Base-by-base conservation (phyloP, 345 rosid genomes). In the Sisymbrium irio region DNA sequence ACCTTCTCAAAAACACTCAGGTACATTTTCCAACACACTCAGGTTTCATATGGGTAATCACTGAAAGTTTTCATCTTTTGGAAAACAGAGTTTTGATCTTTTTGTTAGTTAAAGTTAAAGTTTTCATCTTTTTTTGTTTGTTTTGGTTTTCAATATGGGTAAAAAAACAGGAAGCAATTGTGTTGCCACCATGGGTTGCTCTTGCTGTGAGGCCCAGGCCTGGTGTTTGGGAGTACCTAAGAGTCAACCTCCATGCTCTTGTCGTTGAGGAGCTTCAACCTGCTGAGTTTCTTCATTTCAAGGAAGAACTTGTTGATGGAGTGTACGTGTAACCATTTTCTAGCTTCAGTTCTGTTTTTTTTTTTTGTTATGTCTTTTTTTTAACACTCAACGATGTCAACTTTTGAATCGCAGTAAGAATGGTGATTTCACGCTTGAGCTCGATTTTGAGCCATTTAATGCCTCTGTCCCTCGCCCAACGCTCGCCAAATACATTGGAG, bases 261-360 rank as follows among this genome's bases (percentile, higher is more conserved):
- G 85, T 84, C 4, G 89, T 90, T 17, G 98, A 95, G 82, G 97
- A 92, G 83, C 79, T 95, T 73, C 69, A 32, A 11, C 92, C 85
- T 42, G 74, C 97, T 9, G 92, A 95, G 84, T 95, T 83, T 59
- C 97, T 95, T 37, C 94, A 80, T 50, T 90, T 92, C 82, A 95
- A 95, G 83, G 99, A 95, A 79, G 99, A 92, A 50, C 98, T 95
- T 65, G 99, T 95, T 32, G 86, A 92, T 82, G 97, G 98, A 82
- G 80, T 78, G 98, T 94, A 85, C 59, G 76, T 64, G 60, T 33
- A 25, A 37, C 60, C 30, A 17, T 8, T 59, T 66, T 28, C 33
- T 37, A 1, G 9, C 17, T 55, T 44, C 44, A 11, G 0, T 28
- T 27, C 19, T 67, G 67, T 36, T 49, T 61, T 53, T 6, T 49